Conservation (phyloP, 2,329 filamentous ascomycete species). For the Tolypocladium cylindrosporum region DNA sequence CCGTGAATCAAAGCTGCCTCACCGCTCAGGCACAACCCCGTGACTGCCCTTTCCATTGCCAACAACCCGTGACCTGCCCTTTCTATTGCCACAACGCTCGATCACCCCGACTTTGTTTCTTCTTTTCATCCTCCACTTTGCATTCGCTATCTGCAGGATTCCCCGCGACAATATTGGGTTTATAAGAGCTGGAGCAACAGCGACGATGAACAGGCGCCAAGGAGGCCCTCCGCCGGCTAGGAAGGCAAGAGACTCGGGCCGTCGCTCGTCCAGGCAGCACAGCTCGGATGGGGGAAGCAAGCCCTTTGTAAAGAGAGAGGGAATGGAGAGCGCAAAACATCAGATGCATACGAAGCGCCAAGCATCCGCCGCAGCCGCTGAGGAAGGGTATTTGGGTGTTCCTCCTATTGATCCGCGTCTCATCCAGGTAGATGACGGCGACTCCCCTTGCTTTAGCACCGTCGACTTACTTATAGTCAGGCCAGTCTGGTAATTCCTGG, state of each 20-base stretch:
- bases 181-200: background rate
- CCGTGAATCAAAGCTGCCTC: background rate
- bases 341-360: background rate
- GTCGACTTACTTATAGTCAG: slow-evolving; percentile 8
- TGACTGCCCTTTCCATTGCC: background rate
- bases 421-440: background rate
- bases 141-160: background rate
- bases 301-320: background rate
- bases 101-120: background rate
- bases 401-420: background rate
- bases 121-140: background rate
- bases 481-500: slow-evolving; percentile 18
- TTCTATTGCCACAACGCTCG: background rate
- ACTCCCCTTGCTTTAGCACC: background rate
- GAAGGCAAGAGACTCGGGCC: background rate
- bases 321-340: background rate
- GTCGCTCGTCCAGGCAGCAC: background rate
- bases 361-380: background rate
- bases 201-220: background rate
- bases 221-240: background rate
- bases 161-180: background rate
- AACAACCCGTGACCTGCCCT: background rate
- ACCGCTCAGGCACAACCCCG: background rate
- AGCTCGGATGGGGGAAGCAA: background rate
- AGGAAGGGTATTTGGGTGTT: background rate